These are phyloP conservation scores for Collybia sp. DNA, from an alignment of 768 basidiomycete genomes.

Conservation along the genomic window DNA sequence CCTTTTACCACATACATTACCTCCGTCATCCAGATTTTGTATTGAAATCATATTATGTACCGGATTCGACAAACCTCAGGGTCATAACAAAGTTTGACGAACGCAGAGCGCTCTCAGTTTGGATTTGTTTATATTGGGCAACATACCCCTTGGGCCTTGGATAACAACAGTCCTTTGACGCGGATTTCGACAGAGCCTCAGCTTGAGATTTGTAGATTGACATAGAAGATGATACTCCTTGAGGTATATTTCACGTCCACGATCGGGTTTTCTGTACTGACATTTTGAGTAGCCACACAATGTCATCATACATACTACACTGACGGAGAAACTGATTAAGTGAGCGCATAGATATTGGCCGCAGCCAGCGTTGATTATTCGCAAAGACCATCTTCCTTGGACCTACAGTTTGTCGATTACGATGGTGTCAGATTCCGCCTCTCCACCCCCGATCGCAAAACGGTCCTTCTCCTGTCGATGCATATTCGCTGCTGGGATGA, in stretches of 20 bases:
- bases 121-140: no score
- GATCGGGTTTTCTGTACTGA: slow-evolving; percentile 4
- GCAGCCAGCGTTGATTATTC: slow-evolving; percentile 6
- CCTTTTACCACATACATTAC: no score
- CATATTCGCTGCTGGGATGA: slow-evolving; percentile 97
- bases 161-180: no score
- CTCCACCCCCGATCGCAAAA: slow-evolving; percentile 84
- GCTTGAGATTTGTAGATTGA: no score
- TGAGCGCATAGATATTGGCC: slow-evolving; percentile 22
- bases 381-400: slow-evolving; percentile 79
- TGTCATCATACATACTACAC: slow-evolving; percentile 87
- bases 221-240: slow-evolving; percentile 67
- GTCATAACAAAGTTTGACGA: no score
- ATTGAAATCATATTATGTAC: no score
- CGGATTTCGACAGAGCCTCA: no score
- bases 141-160: no score
- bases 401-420: slow-evolving; percentile 97
- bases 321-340: slow-evolving; percentile 86
- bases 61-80: no score
- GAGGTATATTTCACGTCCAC: slow-evolving; percentile 48
- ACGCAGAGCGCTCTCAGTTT: no score
- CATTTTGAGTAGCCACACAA: slow-evolving; percentile 66
- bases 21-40: no score
- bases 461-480: slow-evolving; percentile 85
- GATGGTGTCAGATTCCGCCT: slow-evolving; percentile 95